Evolutionary conservation across 768 basidiomycete species (phyloP).

Genomic region (Guyanaporus albipodus): DNA sequence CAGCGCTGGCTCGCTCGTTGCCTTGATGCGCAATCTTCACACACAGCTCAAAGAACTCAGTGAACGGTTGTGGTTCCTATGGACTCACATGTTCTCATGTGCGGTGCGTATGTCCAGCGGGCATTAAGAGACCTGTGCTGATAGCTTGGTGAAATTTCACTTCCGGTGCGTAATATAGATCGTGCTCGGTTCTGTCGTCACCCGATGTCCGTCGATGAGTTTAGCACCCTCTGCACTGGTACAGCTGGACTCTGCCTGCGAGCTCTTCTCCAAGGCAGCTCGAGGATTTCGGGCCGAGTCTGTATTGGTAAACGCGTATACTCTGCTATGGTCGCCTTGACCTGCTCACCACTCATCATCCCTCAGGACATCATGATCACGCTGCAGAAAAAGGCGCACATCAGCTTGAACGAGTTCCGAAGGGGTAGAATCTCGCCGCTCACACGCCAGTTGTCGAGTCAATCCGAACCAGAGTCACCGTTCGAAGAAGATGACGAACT

Average conservation of each 20-base stretch:
- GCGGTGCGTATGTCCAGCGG: conserved; percentile 41
- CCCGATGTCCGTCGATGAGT: conserved; percentile 75
- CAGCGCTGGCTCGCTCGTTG: conserved; percentile 67
- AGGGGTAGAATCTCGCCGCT: conserved; percentile 50
- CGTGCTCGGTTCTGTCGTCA: conserved; percentile 70
- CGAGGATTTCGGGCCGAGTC: conserved; percentile 59
- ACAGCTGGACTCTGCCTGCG: conserved; percentile 71
- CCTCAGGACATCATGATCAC: conserved; percentile 59
- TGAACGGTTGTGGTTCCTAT: conserved; percentile 59
- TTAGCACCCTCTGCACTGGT: conserved; percentile 69
- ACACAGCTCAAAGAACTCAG: conserved; percentile 59
- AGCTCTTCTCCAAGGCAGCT: conserved; percentile 68
- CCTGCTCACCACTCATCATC: conserved; percentile 12
- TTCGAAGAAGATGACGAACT: conserved; percentile 60
- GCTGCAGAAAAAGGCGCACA: conserved; percentile 62
- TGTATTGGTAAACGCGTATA: conserved; percentile 48
- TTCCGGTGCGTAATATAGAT: conserved; percentile 36
- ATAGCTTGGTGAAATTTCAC: conserved; percentile 10
- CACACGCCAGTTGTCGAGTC: conserved; percentile 32
- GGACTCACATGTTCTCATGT: conserved; percentile 53
- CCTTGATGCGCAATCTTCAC: conserved; percentile 65
- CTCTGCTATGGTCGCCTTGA: background rate
- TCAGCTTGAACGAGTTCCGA: conserved; percentile 59
- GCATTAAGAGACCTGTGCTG: conserved; percentile 3
- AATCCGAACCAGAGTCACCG: conserved; percentile 40